Conservation (phyloP, 2,329 filamentous ascomycete genomes). For the Diplodia sapinea region DNA sequence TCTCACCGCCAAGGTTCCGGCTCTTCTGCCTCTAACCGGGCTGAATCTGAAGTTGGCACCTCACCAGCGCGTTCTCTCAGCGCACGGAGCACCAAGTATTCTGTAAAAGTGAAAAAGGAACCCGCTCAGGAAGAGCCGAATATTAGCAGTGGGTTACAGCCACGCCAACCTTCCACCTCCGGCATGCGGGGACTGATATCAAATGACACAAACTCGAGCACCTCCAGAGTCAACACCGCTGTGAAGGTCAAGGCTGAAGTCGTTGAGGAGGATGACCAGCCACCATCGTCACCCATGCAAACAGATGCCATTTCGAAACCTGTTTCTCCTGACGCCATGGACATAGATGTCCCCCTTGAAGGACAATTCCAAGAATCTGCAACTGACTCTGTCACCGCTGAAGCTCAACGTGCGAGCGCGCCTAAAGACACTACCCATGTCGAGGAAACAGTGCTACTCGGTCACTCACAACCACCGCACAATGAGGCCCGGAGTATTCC, state of each 20-base stretch:
- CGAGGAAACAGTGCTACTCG: background rate
- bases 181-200: background rate
- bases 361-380: background rate
- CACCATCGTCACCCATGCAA: background rate
- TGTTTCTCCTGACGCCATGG: conserved; percentile 7
- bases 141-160: background rate
- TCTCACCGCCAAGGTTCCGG: conserved; percentile 29
- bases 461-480: background rate
- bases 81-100: background rate
- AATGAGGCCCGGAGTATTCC: background rate
- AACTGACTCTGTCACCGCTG: background rate
- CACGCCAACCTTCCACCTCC: background rate
- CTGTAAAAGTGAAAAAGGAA: background rate
- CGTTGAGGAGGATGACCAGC: background rate
- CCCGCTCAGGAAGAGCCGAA: background rate
- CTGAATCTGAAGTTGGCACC: background rate
- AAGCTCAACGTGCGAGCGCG: too few species aligned
- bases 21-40: background rate
- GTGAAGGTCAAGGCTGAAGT: background rate
- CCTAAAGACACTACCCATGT: background rate
- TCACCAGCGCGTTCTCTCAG: background rate
- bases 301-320: background rate
- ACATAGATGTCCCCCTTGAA: background rate
- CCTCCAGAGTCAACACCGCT: conserved; percentile 18
- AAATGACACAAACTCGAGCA: background rate